Percentiles rank a stretch among this genome's conserved stretches.
phyloP scores from a whole-genome alignment of 805 yeast species.

The Saccharomycopsis sp. region DNA sequence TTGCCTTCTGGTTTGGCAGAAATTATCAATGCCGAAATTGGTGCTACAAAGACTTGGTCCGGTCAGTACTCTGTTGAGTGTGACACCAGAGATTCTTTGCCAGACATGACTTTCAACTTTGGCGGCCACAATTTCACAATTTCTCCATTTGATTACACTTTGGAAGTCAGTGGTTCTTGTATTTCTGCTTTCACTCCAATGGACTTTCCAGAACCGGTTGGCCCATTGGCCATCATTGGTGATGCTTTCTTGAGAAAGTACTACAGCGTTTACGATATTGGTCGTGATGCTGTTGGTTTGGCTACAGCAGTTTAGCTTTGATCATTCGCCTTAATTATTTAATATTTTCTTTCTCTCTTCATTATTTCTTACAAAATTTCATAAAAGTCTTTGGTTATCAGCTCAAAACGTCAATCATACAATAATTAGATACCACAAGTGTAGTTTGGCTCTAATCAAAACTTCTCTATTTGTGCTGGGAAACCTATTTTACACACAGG shows the following conservation, averaged over 20 bases:
- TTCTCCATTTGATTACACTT: slow-evolving; percentile 81
- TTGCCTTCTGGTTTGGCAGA: slow-evolving; percentile 94
- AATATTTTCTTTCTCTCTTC: too few relatives aligned
- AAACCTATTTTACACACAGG: too few relatives aligned
- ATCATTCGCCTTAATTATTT: too few relatives aligned
- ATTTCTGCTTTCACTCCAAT: slow-evolving; percentile 93
- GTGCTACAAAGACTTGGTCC: slow-evolving; percentile 95
- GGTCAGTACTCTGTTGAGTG: slow-evolving; percentile 96
- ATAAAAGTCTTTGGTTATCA: too few relatives aligned
- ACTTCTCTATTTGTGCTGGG: too few relatives aligned
- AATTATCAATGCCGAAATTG: slow-evolving; percentile 88
- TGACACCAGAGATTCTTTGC: slow-evolving; percentile 71
- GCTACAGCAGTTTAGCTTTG: slow-evolving; percentile 68
- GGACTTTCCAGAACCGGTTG: slow-evolving; percentile 96
- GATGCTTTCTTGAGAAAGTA: slow-evolving; percentile 94
- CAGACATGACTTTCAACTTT: slow-evolving; percentile 86
- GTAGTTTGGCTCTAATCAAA: too few relatives aligned
- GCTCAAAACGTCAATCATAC: too few relatives aligned
- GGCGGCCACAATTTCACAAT: slow-evolving; percentile 89
- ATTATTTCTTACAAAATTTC: too few relatives aligned
- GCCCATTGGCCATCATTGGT: slow-evolving; percentile 93
- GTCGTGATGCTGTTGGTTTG: slow-evolving; percentile 87
- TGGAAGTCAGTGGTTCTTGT: slow-evolving; percentile 92
- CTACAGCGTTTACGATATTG: slow-evolving; percentile 89
- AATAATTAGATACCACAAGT: too few relatives aligned